Evolutionary conservation across 1,284 basidiomycete species (phyloP), one percentile per base, ranked within the genome.

Genomic region (Acaromyces ingoldii): DNA sequence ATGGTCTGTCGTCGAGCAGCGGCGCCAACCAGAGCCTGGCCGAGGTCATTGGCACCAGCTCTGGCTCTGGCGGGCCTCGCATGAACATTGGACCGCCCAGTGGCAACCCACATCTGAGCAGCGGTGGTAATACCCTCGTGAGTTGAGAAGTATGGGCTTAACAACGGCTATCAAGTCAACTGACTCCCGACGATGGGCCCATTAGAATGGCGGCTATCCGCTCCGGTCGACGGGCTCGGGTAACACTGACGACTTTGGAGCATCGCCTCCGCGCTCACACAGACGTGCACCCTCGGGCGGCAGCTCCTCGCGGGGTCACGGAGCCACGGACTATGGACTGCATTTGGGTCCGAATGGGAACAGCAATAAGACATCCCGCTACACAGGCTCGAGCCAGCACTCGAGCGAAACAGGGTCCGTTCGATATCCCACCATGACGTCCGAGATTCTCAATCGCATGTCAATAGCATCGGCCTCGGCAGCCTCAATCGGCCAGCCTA

Each of bases 401-500:
- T 44, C 46, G 4, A 7, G 19, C n/a, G 46, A 49, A 3, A 4
- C 13, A 9, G 17, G 17, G 10, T 11, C 42, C 5, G 15, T 11
- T 15, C 2, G 46, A 49, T 49, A 36, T 40, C 37, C 46, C 15
- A 46, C 33, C 11, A 34, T 51, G 17, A 52, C 50, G 15, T 52
- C 50, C 26, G 54, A 56, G 15, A 47, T 56, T 26, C 26, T 56
- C 19, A 56, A 54, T 38, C 48, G 51, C 36, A 56, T 56, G 54
- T 56, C 53, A 6, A 45, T 37, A 5, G 11, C 41, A 1, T 33
- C 39, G 22, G 33, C 47, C 11, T 17, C 52, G 17, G 19, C 33
- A 17, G 22, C 48, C 2, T 38, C 33, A 21, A 15, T 36, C 5
- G 15, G 9, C 6, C 46, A 33, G 43, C 31, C 40, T 3, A n/a